These are phyloP conservation scores for Spatholobus suberectus DNA, from an alignment of 306 rosid genomes.

Conservation along the genomic window DNA sequence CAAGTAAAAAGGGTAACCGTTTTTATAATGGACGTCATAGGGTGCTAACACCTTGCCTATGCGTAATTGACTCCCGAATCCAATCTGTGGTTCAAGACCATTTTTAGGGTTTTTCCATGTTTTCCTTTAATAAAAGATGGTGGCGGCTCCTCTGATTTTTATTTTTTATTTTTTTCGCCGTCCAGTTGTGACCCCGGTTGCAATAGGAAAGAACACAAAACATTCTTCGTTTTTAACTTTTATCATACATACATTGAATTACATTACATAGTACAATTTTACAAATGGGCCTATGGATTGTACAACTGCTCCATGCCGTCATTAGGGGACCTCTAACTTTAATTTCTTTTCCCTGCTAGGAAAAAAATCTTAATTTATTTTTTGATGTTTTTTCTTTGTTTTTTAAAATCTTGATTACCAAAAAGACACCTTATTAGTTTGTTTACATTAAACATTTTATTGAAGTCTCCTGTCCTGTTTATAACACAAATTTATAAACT, in stretches of 20 bases:
- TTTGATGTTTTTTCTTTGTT: background rate
- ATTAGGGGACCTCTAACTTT: background rate
- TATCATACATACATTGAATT: background rate
- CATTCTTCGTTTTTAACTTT: background rate
- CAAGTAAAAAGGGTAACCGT: too few relatives aligned
- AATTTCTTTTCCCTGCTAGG: background rate
- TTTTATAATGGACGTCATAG: too few relatives aligned
- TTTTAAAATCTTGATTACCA: background rate
- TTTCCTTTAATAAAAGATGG: too few relatives aligned
- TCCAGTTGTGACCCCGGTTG: too few relatives aligned
- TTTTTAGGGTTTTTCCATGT: too few relatives aligned
- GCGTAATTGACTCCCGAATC: too few relatives aligned
- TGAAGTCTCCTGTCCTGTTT: background rate
- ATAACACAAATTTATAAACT: background rate
- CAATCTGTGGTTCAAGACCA: too few relatives aligned
- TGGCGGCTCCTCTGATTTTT: too few relatives aligned
- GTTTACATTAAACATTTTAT: background rate
- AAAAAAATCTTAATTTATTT: background rate
- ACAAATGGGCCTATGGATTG: background rate
- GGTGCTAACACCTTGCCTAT: too few relatives aligned
- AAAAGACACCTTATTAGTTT: background rate
- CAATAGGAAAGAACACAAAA: background rate
- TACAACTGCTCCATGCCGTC: background rate
- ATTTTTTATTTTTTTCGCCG: too few relatives aligned
- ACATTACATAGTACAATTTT: background rate